Percentiles rank a stretch among this genome's conserved stretches.
These are phyloP conservation scores for Venturia oleaginea DNA, from an alignment of 2,329 filamentous ascomycete genomes.

Conservation along the genomic window DNA sequence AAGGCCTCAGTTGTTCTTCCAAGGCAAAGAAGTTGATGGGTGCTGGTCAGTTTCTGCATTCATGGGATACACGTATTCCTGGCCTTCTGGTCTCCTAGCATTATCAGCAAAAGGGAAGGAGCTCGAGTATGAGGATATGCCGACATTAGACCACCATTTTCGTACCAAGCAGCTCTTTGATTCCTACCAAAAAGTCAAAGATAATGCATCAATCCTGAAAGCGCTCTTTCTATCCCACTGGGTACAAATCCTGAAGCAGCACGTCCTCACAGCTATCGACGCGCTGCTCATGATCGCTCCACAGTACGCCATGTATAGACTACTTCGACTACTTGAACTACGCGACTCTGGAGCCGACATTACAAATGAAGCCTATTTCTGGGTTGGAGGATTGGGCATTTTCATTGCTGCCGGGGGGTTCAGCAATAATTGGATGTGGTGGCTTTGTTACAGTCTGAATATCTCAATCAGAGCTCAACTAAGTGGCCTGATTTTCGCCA, in stretches of 20 bases:
- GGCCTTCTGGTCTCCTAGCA: slow-evolving; percentile 48
- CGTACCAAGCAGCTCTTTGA: slow-evolving; percentile 16
- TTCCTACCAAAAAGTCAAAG: slow-evolving; percentile 10
- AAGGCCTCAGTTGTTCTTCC: slow-evolving; percentile 10
- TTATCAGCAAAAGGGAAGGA: slow-evolving; percentile 21
- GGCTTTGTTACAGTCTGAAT: slow-evolving; percentile 36
- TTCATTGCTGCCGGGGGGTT: slow-evolving; percentile 47
- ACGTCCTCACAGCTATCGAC: slow-evolving; percentile 44
- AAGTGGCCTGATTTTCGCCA: slow-evolving; percentile 64
- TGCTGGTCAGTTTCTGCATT: slow-evolving; percentile 54
- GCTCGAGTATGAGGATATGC: slow-evolving; percentile 19
- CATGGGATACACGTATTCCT: slow-evolving; percentile 55
- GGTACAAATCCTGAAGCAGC: slow-evolving; percentile 48
- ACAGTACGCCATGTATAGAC: slow-evolving; percentile 57
- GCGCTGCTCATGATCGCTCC: slow-evolving; percentile 58
- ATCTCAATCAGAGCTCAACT: slow-evolving; percentile 62
- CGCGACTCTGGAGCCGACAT: slow-evolving; percentile 37
- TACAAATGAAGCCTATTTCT: slow-evolving; percentile 46
- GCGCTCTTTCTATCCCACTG: slow-evolving; percentile 52
- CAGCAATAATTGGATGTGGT: slow-evolving; percentile 53
- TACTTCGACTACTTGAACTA: slow-evolving; percentile 56
- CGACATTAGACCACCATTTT: slow-evolving; percentile 12
- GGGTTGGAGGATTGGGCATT: slow-evolving; percentile 56
- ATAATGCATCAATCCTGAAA: slow-evolving; percentile 45
- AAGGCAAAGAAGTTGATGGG: slow-evolving; percentile 45